phyloP scores from a whole-genome alignment of 1,139 yeast genomes.

The Yamadazyma trypodendri region DNA sequence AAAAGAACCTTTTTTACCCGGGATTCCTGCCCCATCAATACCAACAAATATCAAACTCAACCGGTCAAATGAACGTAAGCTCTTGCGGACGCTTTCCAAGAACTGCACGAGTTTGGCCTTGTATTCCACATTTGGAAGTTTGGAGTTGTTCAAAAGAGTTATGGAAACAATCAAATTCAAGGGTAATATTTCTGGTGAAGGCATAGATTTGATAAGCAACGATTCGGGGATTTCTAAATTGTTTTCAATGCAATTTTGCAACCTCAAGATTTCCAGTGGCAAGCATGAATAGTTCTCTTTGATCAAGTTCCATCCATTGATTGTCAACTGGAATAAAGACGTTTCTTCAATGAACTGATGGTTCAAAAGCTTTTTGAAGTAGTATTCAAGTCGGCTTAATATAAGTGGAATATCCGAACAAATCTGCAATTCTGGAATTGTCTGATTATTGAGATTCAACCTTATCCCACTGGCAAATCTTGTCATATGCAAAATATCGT shows the following conservation, averaged over 20 bases:
- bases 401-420: conserved; percentile 33
- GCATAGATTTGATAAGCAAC: conserved; percentile 34
- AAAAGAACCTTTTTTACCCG: conserved; percentile 45
- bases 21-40: conserved; percentile 36
- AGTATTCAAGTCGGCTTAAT: conserved; percentile 42
- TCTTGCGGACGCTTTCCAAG: conserved; percentile 25
- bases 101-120: conserved; percentile 23
- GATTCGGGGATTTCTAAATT: conserved; percentile 40
- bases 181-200: conserved; percentile 41
- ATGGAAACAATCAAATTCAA: conserved; percentile 49
- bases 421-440: conserved; percentile 47
- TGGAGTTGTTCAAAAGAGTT: conserved; percentile 38
- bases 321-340: conserved; percentile 48
- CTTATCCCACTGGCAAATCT: conserved; percentile 26
- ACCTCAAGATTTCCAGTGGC: conserved; percentile 40
- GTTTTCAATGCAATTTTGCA: conserved; percentile 31
- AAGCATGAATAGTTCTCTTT: conserved; percentile 23
- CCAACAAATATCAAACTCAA: conserved; percentile 58
- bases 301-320: conserved; percentile 48
- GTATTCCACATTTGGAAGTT: conserved; percentile 33
- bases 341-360: conserved; percentile 18
- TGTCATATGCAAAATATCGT: conserved; percentile 34
- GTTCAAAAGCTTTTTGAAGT: conserved; percentile 20
- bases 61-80: conserved; percentile 43
- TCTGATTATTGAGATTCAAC: conserved; percentile 38